Percentiles rank a stretch among this genome's conserved stretches.
Conservation (phyloP, 441 rosid genomes). For the Adansonia rubrostipa region DNA sequence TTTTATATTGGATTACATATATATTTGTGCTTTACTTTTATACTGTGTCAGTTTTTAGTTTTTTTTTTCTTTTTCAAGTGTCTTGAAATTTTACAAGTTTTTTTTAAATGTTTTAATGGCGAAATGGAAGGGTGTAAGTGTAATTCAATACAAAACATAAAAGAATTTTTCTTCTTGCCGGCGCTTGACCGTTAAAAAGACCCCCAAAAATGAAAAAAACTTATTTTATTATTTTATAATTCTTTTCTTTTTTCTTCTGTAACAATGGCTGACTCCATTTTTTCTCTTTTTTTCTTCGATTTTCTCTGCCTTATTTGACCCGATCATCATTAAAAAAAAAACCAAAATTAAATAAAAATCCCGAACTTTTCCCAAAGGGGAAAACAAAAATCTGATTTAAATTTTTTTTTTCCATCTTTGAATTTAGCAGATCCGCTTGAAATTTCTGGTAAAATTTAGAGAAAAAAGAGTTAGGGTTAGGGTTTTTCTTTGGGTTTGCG, state of each 20-base stretch:
- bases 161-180: background rate
- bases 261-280: constrained; percentile 16
- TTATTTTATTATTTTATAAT: no score
- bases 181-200: constrained; percentile 29
- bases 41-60: no score
- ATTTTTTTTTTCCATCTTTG: constrained; percentile 30
- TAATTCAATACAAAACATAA: no score
- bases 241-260: background rate
- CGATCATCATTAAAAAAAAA: constrained; percentile 15
- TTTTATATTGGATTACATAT: no score
- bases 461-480: constrained; percentile 21
- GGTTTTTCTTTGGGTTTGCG: background rate
- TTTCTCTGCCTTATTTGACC: constrained; percentile 38
- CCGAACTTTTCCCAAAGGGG: background rate
- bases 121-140: no score
- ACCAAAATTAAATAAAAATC: background rate
- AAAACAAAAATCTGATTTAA: background rate
- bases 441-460: constrained; percentile 40
- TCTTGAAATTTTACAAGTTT: no score
- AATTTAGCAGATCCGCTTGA: constrained; percentile 51
- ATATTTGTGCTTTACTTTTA: no score
- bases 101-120: no score
- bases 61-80: no score
- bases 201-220: background rate
- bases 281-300: background rate